Evolutionary conservation across 495 filamentous ascomycete genomes (phyloP).

Genomic region (Letharia columbiana): DNA sequence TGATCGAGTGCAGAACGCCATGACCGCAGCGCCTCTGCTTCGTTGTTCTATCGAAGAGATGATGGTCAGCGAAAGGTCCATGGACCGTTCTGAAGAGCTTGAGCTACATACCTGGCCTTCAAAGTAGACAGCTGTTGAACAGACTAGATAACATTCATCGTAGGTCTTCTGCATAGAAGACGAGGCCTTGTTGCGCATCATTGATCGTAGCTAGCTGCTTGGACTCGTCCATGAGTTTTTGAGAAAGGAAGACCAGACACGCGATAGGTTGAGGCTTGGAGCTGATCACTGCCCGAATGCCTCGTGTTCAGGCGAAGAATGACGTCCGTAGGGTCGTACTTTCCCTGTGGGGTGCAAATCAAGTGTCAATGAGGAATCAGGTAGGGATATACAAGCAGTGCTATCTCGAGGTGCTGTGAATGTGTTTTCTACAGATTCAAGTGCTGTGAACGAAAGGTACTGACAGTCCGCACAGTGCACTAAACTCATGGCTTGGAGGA

Average conservation of each 20-base stretch:
- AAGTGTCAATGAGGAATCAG: background rate
- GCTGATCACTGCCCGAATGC: slow-evolving; percentile 7
- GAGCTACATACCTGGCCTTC: slow-evolving; percentile 63
- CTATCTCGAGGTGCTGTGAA: background rate
- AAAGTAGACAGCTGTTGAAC: slow-evolving; percentile 92
- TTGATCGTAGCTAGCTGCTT: slow-evolving; percentile 26
- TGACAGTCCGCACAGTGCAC: background rate
- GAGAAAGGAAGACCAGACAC: background rate
- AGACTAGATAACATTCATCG: slow-evolving; percentile 88
- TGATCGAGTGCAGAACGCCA: slow-evolving; percentile 89
- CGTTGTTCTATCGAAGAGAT: slow-evolving; percentile 61
- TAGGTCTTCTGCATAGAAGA: slow-evolving; percentile 93
- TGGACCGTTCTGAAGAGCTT: slow-evolving; percentile 13
- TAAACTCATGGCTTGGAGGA: background rate
- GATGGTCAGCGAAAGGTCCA: slow-evolving; percentile 7
- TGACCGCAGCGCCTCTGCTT: slow-evolving; percentile 81
- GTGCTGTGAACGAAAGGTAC: background rate
- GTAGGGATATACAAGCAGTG: background rate
- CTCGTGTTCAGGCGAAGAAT: slow-evolving; percentile 13
- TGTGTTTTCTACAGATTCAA: background rate
- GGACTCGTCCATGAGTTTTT: slow-evolving; percentile 4
- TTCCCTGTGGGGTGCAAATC: slow-evolving; percentile 2
- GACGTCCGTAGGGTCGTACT: slow-evolving; percentile 6
- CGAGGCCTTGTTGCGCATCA: slow-evolving; percentile 73
- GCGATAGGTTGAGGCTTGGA: slow-evolving; percentile 8